A percentile compares a stretch with the other conserved stretches of the same genome.
Evolutionary conservation across 441 rosid species (phyloP).

Genomic region (Francoa sonchifolia): DNA sequence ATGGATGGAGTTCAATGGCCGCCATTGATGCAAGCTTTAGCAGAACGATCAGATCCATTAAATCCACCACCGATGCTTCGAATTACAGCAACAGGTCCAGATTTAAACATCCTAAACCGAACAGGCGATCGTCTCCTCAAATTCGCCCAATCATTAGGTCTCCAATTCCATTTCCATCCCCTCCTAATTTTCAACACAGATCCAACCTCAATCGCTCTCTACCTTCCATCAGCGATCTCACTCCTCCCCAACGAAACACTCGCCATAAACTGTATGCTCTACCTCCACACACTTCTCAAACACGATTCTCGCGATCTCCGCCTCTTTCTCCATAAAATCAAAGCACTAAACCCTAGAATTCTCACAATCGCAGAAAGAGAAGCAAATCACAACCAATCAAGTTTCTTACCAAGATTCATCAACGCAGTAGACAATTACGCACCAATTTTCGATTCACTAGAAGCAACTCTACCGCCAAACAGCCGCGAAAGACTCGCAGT

Average conservation of each 20-base stretch:
- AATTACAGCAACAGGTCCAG: constrained; percentile 71
- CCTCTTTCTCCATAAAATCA: constrained; percentile 49
- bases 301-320: constrained; percentile 42
- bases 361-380: constrained; percentile 76
- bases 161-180: constrained; percentile 65
- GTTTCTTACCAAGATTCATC: constrained; percentile 52
- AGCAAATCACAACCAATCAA: constrained; percentile 53
- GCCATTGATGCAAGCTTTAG: constrained; percentile 87
- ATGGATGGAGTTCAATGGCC: constrained; percentile 99
- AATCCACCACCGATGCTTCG: constrained; percentile 50
- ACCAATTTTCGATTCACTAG: constrained; percentile 67
- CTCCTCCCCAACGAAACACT: constrained; percentile 50
- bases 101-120: constrained; percentile 32
- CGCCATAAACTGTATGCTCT: constrained; percentile 65
- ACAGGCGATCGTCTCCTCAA: constrained; percentile 65
- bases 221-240: constrained; percentile 34
- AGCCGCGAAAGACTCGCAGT: constrained; percentile 66
- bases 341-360: constrained; percentile 51
- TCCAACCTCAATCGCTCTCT: constrained; percentile 26
- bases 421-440: constrained; percentile 72
- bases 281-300: constrained; percentile 46
- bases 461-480: constrained; percentile 80
- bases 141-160: constrained; percentile 68
- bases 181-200: constrained; percentile 43
- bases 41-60: constrained; percentile 33